Conservation (phyloP, 768 basidiomycete species). For the Panellus pusillus region DNA sequence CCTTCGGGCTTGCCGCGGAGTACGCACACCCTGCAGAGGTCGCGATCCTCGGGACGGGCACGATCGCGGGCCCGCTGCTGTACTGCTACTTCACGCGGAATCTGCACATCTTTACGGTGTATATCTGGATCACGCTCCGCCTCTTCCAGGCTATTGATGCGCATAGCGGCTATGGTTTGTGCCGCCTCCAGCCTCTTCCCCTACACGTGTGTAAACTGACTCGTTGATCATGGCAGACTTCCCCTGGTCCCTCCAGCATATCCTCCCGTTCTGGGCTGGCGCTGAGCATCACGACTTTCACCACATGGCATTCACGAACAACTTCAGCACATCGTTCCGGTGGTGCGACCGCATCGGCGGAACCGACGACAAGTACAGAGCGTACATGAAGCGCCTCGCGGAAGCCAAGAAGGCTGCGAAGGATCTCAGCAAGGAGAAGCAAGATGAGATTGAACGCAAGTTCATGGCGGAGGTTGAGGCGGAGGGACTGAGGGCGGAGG, state of each 20-base stretch:
- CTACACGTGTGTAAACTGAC: neutral
- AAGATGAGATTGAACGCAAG: constrained; percentile 55
- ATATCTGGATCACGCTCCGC: constrained; percentile 89
- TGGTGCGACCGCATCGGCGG: constrained; percentile 91
- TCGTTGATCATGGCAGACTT: constrained; percentile 62
- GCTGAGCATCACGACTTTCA: constrained; percentile 99
- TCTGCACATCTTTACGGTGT: constrained; percentile 92
- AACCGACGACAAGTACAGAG: constrained; percentile 87
- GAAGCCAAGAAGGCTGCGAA: constrained; percentile 60
- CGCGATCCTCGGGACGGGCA: constrained; percentile 90
- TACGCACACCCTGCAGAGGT: constrained; percentile 98
- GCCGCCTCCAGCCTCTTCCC: neutral
- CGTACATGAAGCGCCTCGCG: constrained; percentile 67
- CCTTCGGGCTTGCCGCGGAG: constrained; percentile 96
- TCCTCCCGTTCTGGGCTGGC: constrained; percentile 94
- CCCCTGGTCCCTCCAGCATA: constrained; percentile 94
- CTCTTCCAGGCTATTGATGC: constrained; percentile 98
- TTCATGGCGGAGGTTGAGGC: constrained; percentile 70
- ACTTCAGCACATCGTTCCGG: constrained; percentile 91
- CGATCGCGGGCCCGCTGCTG: constrained; percentile 83
- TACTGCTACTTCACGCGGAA: constrained; percentile 75
- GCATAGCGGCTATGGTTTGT: constrained; percentile 91
- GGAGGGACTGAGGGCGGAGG: constrained; percentile 72
- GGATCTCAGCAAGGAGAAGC: constrained; percentile 53
- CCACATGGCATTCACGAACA: constrained; percentile 94